Evolutionary conservation across 108 stramenopile species (phyloP), one percentile per base, ranked within the genome.

Genomic region (Conticribra guillardii): DNA sequence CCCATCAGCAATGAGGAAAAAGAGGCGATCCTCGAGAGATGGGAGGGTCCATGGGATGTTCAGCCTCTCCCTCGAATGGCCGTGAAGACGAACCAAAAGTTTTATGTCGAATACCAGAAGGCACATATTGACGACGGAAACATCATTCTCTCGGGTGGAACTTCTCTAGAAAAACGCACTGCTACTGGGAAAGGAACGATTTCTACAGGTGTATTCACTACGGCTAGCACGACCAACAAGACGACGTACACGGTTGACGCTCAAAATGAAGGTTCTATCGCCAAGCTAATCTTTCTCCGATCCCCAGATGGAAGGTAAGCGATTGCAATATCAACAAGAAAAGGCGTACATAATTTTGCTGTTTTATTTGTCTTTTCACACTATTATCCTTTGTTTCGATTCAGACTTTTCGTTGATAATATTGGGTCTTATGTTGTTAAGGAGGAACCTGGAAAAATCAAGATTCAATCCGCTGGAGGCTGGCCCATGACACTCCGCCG

Each of bases 241-340:
- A 54, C 54, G 3, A 54, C 0, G 54, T 27, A 24, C 27, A 54
- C 1, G 15, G 54, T 54, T 16, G 54, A 54, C 22, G 54, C 54
- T 21, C 26, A 15, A 16, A 54, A 54, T 54, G 54, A 54, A 21
- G 54, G 54, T 1, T 15, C 16, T 15, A 16, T 24, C 22, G 22
- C 4, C 54, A 54, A 54, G 14, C 23, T 54, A 15, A 54, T 54
- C 15, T 3, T 54, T 21, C 54, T 54, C 22, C 18, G 54, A 16
- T 54, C 54, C 22, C 26, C 54, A 5, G 54, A 54, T 54, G 54
- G 54, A 54, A 54, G 54, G 54, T 54, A 54, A 2, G 54, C 15
- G 22, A 27, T 23, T 54, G 54, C 16, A 27, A 16, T 2, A 16
- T 54, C n/a, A n/a, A n/a, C n/a, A n/a, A n/a, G n/a, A n/a, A n/a